A percentile compares a stretch with the other conserved stretches of the same genome.
These are phyloP conservation scores for Collybia nuda DNA, from an alignment of 768 basidiomycete species.

Conservation along the genomic window DNA sequence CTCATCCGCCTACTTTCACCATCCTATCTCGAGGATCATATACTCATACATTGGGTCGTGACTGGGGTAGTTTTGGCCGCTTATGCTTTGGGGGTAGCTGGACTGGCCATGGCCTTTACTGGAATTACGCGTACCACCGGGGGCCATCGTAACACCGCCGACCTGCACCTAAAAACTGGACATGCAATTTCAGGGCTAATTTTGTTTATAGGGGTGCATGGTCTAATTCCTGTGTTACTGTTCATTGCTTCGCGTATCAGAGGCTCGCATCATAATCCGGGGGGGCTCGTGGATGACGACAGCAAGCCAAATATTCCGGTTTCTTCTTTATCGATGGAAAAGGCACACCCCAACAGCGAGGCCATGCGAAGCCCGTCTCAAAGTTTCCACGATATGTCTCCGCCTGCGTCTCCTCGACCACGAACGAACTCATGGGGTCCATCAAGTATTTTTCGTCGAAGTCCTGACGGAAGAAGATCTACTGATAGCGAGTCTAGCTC, in stretches of 20 bases:
- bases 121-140: constrained; percentile 38
- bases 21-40: constrained; percentile 5
- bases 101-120: constrained; percentile 63
- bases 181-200: constrained; percentile 68
- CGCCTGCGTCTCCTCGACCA: constrained; percentile 42
- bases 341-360: constrained; percentile 25
- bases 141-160: constrained; percentile 14
- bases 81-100: constrained; percentile 63
- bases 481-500: constrained; percentile 46
- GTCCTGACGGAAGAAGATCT: constrained; percentile 44
- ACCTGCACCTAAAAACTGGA: constrained; percentile 46
- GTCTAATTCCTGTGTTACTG: constrained; percentile 43
- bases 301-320: constrained; percentile 8
- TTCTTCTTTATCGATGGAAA: constrained; percentile 29
- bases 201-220: constrained; percentile 64
- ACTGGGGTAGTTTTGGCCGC: constrained; percentile 34
- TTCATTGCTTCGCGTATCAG: constrained; percentile 18
- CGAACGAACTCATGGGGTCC: constrained; percentile 52
- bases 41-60: background rate
- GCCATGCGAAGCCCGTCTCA: constrained; percentile 31
- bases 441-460: constrained; percentile 37
- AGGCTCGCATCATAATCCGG: background rate
- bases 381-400: constrained; percentile 38
- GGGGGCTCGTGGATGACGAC: constrained; percentile 14
- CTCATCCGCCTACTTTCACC: constrained; percentile 30